phyloP scores from a whole-genome alignment of 73 alveolate genomes.

The Breviolum minutum region DNA sequence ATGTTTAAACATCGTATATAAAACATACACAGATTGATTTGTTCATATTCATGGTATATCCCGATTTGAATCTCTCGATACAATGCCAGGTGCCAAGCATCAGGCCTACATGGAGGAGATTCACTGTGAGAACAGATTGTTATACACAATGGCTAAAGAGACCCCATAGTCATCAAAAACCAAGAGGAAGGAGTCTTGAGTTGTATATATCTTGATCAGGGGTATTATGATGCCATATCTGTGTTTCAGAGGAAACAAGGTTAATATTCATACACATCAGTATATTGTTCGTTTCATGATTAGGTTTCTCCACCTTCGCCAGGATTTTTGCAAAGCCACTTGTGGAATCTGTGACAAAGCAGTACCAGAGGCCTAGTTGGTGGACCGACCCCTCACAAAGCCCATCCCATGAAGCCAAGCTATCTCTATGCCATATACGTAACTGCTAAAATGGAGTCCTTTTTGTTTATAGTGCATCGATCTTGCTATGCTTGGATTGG shows the following conservation, averaged over 20 bases:
- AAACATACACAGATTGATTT: not conserved
- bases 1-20: not conserved
- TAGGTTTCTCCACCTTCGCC: not conserved
- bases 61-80: not conserved
- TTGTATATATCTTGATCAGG: too few species aligned
- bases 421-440: not conserved
- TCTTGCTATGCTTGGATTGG: too few species aligned
- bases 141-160: too few species aligned
- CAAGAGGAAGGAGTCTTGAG: too few species aligned
- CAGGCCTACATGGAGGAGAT: conserved; percentile 45
- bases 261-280: too few species aligned
- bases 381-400: not conserved
- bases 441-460: not conserved
- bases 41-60: not conserved
- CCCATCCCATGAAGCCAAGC: too few species aligned
- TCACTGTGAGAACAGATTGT: not conserved
- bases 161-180: too few species aligned
- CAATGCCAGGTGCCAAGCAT: conserved; percentile 35
- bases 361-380: conserved; percentile 14
- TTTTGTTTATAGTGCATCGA: not conserved
- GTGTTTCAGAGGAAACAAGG: too few species aligned
- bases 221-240: not conserved
- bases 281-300: too few species aligned
- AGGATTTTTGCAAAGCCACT: conserved; percentile 63
- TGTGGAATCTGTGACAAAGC: conserved; percentile 50